Conservation (phyloP, 345 rosid genomes). For the Euphorbia peplus region DNA sequence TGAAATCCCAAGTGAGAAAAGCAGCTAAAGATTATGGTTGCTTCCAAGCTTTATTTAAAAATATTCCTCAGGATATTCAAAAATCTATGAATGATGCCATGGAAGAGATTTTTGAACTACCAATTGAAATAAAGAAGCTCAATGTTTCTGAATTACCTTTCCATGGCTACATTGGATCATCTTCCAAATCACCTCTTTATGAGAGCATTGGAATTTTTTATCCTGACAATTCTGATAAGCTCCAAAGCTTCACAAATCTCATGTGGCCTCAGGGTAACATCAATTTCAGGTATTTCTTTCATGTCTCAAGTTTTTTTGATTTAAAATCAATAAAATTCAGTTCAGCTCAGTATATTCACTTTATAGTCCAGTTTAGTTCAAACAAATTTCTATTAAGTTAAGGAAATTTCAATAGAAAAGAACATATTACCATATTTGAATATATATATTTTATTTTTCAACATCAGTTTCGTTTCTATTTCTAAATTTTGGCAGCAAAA, state of each 20-base stretch:
- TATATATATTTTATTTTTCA: no score
- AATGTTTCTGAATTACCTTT: slow-evolving; percentile 30
- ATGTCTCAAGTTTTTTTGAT: neutral
- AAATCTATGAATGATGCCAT: slow-evolving; percentile 13
- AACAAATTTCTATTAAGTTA: no score
- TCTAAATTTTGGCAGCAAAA: slow-evolving; percentile 27
- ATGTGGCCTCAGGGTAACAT: slow-evolving; percentile 40
- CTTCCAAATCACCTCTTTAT: slow-evolving; percentile 21
- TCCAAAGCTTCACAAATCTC: slow-evolving; percentile 21
- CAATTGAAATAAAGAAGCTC: slow-evolving; percentile 25
- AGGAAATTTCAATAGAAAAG: no score
- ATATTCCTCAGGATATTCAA: slow-evolving; percentile 19
- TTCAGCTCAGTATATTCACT: no score
- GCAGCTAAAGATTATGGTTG: slow-evolving; percentile 38
- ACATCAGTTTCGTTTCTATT: no score
- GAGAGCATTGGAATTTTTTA: slow-evolving; percentile 36
- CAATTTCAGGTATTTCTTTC: slow-evolving; percentile 36
- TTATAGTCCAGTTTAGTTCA: no score
- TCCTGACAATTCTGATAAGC: slow-evolving; percentile 8
- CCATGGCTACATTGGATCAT: slow-evolving; percentile 33
- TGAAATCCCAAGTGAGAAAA: slow-evolving; percentile 18
- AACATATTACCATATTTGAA: no score
- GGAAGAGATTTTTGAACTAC: slow-evolving; percentile 29
- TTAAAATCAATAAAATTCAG: no score
- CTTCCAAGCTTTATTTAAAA: slow-evolving; percentile 27